Base-by-base conservation (phyloP, 2,329 filamentous ascomycete genomes). In the Chrysosporium keratinophilum region DNA sequence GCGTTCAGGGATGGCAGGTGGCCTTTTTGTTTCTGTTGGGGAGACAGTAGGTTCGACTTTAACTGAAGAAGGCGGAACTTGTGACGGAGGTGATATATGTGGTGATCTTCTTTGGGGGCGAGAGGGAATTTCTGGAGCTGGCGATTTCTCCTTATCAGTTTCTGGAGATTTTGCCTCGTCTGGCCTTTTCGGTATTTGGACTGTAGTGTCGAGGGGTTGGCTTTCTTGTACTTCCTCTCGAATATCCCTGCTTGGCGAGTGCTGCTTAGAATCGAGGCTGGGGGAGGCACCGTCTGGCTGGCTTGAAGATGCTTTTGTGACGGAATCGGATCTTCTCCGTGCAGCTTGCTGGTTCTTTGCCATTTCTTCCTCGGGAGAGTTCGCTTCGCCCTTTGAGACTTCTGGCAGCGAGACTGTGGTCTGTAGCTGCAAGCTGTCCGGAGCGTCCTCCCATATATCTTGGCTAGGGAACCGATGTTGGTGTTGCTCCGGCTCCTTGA, bases 371-470 rank as follows among this genome's bases (percentile, higher is more conserved):
- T 76, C 72, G 50, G 71, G 43, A 49, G 63, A 56, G 57, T 69
- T 58, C 65, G 72, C 60, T 66, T 70, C 65, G 40, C 69, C 64
- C 64, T 72, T 67, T 57, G 76, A 73, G 33, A 78, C 64, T 62
- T 89, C 86, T 1, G 89, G 89, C 0, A 88, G 93, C 2, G 85
- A 87, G 6, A 97, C 91, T 56, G 87, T 89, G 2, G 90, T 83
- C 34, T 78, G 74, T 47, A 81, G 82, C 63, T 93, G 83, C 50
- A 88, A 76, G 69, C 89, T 95, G 64, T 83, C 85, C 3, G 94
- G 93, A 0, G 88, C 85, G 67, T 98, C 94, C 72, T 98, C 93
- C 93, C 93, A 98, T 40, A 97, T 81, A 67, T 98, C 93, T 67
- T 90, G 86, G 68, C 90, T 96, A 1, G 93, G 93, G 70, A 98